Percentiles rank a stretch among this genome's conserved stretches.
phyloP scores from a whole-genome alignment of 1,284 basidiomycete genomes.

The Earliella scabrosa region DNA sequence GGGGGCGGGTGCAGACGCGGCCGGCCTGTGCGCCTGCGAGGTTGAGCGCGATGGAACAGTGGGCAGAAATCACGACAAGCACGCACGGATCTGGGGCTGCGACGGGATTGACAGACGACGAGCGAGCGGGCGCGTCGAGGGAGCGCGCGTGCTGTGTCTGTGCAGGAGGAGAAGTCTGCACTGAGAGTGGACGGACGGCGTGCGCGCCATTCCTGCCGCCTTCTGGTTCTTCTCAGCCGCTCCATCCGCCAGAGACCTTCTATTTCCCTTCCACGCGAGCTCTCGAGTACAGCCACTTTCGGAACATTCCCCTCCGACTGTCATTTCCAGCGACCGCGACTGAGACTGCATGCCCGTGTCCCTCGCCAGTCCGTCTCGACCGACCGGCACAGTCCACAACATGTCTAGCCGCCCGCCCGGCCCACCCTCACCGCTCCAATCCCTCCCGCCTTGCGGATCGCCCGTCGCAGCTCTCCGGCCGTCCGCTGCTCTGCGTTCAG shows the following conservation, averaged over 20 bases:
- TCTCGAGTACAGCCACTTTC: slow-evolving; percentile 23
- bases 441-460: slow-evolving; percentile 57
- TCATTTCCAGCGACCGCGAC: slow-evolving; percentile 9
- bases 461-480: slow-evolving; percentile 76
- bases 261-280: slow-evolving; percentile 24
- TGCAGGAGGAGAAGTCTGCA: no score
- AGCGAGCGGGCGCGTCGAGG: slow-evolving; percentile 3
- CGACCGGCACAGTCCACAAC: no score
- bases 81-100: slow-evolving; percentile 19
- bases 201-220: slow-evolving; percentile 12
- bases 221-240: not conserved
- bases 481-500: slow-evolving; percentile 90
- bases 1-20: no score
- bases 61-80: slow-evolving; percentile 11
- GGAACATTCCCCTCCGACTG: slow-evolving; percentile 18
- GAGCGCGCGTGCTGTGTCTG: not conserved
- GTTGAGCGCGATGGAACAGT: slow-evolving; percentile 13
- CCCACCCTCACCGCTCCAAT: slow-evolving; percentile 28
- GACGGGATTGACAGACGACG: slow-evolving; percentile 2
- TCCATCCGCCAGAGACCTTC: slow-evolving; percentile 18
- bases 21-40: no score
- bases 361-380: no score
- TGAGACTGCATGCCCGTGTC: not conserved
- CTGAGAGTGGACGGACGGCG: no score
- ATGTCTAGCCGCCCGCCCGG: slow-evolving; percentile 3